Evolutionary conservation across 768 basidiomycete genomes (phyloP).

Genomic region (Mycena belliarum): DNA sequence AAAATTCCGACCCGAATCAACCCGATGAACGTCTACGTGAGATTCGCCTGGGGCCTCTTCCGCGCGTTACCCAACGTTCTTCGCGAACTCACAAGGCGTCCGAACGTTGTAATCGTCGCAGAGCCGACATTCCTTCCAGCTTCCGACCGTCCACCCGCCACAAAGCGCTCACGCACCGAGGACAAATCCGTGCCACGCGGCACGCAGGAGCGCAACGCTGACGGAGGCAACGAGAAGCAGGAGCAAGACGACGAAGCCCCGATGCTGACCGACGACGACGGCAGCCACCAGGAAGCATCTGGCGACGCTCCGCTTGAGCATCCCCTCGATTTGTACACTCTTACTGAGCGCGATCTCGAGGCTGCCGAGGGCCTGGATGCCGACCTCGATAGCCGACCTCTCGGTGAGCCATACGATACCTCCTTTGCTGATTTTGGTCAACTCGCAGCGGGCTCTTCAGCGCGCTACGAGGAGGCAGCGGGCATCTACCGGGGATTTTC

Average conservation of each 20-base stretch:
- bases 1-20: conserved; percentile 1
- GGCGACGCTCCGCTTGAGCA: neutral
- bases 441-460: neutral
- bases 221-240: neutral
- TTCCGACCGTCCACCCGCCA: no score
- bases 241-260: neutral
- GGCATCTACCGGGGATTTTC: conserved; percentile 9
- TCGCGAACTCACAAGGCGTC: neutral
- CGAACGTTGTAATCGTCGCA: neutral
- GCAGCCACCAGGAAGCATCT: neutral
- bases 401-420: neutral
- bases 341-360: neutral
- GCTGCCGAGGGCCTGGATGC: conserved; percentile 3
- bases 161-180: no score
- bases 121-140: no score
- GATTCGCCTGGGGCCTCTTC: conserved; percentile 13
- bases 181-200: neutral
- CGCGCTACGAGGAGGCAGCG: neutral
- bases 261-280: neutral
- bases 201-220: neutral
- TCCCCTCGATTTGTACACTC: neutral
- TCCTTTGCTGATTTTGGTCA: neutral
- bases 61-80: neutral
- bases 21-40: conserved; percentile 1
- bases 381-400: neutral